Percentiles rank a stretch among this genome's conserved stretches.
Evolutionary conservation across 1,284 basidiomycete species (phyloP).

Genomic region (Kalmanozyma brasiliensis): DNA sequence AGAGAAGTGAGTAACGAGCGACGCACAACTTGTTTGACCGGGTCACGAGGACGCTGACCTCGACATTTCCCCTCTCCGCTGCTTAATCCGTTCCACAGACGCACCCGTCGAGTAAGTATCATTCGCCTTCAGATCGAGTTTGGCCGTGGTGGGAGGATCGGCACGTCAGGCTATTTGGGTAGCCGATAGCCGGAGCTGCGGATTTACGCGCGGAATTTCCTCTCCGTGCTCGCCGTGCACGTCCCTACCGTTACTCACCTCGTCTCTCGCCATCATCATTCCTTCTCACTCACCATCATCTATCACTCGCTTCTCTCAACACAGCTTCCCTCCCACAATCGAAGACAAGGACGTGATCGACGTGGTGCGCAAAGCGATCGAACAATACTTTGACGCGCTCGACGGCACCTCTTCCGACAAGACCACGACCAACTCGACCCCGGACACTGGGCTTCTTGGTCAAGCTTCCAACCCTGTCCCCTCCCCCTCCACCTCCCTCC

Average conservation of each 20-base stretch:
- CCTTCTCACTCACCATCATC: constrained; percentile 7
- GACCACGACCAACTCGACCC: neutral
- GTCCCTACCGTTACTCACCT: neutral
- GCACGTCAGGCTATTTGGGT: too few relatives aligned
- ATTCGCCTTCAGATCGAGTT: too few relatives aligned
- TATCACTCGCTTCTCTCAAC: neutral
- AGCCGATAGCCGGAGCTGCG: constrained; percentile 1
- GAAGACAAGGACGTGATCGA: constrained; percentile 55
- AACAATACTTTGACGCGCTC: constrained; percentile 48
- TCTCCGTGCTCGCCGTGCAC: constrained; percentile 8
- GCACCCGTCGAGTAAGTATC: constrained; percentile 48
- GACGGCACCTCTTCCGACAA: constrained; percentile 4
- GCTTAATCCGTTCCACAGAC: constrained; percentile 8
- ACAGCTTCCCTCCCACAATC: constrained; percentile 52
- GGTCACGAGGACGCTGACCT: constrained; percentile 1
- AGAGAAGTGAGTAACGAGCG: constrained; percentile 27
- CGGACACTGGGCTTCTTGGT: neutral
- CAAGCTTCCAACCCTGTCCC: neutral
- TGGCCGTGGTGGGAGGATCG: too few relatives aligned
- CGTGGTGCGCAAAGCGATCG: constrained; percentile 38
- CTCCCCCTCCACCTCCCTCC: neutral
- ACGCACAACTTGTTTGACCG: neutral
- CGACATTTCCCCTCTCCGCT: neutral
- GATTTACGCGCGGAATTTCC: neutral
- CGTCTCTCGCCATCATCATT: neutral